Evolutionary conservation across 208 protist species (phyloP), one percentile per base, ranked within the genome.

Genomic region (Vickermania ingenoplastis): DNA sequence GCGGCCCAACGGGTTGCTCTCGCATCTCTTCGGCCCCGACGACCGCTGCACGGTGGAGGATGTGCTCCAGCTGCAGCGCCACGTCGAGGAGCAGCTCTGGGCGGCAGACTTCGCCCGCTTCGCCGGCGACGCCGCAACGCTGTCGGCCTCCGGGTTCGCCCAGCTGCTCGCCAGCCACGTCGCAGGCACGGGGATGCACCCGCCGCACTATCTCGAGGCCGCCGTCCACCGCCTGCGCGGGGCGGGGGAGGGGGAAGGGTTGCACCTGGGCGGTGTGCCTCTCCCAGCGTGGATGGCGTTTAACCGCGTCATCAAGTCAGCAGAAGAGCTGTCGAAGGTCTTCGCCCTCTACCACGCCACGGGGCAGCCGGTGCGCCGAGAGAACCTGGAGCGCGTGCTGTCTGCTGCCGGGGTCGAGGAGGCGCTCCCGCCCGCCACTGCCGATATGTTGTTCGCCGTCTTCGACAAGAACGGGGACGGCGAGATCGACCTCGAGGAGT

Each of bases 401-500:
- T 69, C 65, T 36, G 74, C 81, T 0, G 75, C 75, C 3, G 74
- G 75, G 2, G 28, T 89, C 61, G 59, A 63, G 13, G 36, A 45
- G 11, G 50, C 70, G 17, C 62, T 89, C 25, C 65, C 62, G 27
- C 54, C 75, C 26, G 53, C 51, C n/a, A 56, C 65, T 13, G 58
- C 70, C 11, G 66, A 77, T 31, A n/a, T 71, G 5, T 30, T 57
- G 3, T 91, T 92, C 63, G 71, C 77, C 26, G 57, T 95, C 4
- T 95, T 95, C 69, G 89, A 95, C 66, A 77, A 77, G 41, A 81
- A 95, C 57, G 67, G 71, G 26, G 80, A 95, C 63, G 89, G 89
- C 41, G 71, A 73, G 21, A 67, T 95, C 63, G 77, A 90, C 52
- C 84, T 90, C 21, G 83, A 92, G 23, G 89, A 95, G 65, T 88